These are phyloP conservation scores for Didymosphaeria variabile DNA, from an alignment of 2,329 filamentous ascomycete genomes.

Conservation along the genomic window DNA sequence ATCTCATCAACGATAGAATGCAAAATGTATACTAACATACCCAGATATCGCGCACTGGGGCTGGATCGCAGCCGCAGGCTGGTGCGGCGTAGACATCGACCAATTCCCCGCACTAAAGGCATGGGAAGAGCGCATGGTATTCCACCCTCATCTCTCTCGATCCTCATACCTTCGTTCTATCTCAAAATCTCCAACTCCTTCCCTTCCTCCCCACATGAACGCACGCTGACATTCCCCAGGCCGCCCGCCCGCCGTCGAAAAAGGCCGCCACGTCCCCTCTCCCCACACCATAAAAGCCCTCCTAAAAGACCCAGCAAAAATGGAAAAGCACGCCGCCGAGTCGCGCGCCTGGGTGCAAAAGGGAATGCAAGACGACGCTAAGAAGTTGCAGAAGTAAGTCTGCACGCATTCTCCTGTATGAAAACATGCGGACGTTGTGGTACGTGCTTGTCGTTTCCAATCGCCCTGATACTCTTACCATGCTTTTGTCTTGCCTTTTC, in stretches of 20 bases:
- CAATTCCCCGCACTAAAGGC: conserved; percentile 79
- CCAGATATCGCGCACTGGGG: conserved; percentile 82
- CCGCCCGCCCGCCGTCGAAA: conserved; percentile 75
- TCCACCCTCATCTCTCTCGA: background rate
- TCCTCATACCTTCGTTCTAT: too few species aligned
- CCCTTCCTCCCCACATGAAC: background rate
- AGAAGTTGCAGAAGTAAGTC: conserved; percentile 43
- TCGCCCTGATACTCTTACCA: background rate
- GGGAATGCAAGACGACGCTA: conserved; percentile 71
- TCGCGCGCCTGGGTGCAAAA: conserved; percentile 71
- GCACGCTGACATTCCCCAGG: conserved; percentile 23
- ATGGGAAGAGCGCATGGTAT: conserved; percentile 75
- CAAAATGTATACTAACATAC: background rate
- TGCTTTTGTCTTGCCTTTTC: too few species aligned
- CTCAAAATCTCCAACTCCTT: background rate
- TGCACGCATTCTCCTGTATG: too few species aligned
- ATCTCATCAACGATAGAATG: too few species aligned
- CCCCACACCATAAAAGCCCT: conserved; percentile 69
- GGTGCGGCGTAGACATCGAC: conserved; percentile 72
- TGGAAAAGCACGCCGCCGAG: conserved; percentile 64
- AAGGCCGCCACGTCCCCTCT: conserved; percentile 76
- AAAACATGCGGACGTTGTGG: background rate
- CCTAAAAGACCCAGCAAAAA: conserved; percentile 64
- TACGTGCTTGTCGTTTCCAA: background rate
- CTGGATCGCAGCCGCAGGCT: conserved; percentile 71